Evolutionary conservation across 139 green algal species (phyloP).

Genomic region (Micromonas commoda): DNA sequence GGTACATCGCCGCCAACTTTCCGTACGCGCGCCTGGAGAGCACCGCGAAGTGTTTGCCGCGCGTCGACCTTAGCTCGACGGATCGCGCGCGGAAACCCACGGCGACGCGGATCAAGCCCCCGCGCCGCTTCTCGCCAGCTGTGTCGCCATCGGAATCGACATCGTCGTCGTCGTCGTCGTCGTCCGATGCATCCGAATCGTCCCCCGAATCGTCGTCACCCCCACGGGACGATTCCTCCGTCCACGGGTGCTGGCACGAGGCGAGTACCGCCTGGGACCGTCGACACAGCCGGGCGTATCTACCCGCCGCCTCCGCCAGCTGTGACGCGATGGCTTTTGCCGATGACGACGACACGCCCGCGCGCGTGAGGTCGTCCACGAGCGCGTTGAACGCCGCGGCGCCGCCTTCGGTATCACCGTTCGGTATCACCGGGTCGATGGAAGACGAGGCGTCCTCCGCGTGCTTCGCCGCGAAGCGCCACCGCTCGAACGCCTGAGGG

Average conservation of each 20-base stretch:
- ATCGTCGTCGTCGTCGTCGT: no score
- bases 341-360: neutral
- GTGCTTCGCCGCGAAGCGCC: conserved; percentile 1
- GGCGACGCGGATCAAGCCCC: neutral
- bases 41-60: neutral
- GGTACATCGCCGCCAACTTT: neutral
- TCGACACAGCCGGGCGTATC: neutral
- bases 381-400: neutral
- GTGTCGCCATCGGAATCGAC: no score
- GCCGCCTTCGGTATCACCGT: neutral
- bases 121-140: neutral
- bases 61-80: neutral
- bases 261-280: neutral
- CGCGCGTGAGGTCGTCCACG: neutral
- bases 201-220: no score
- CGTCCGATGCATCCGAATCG: no score
- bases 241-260: no score
- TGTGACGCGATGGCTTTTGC: neutral
- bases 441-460: no score
- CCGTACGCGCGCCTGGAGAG: neutral
- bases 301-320: neutral
- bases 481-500: neutral
- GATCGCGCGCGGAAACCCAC: neutral
- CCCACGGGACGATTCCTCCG: no score
- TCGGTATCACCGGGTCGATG: no score